Base-by-base conservation (phyloP, 2,329 filamentous ascomycete species). In the Sarocladium kiliense region DNA sequence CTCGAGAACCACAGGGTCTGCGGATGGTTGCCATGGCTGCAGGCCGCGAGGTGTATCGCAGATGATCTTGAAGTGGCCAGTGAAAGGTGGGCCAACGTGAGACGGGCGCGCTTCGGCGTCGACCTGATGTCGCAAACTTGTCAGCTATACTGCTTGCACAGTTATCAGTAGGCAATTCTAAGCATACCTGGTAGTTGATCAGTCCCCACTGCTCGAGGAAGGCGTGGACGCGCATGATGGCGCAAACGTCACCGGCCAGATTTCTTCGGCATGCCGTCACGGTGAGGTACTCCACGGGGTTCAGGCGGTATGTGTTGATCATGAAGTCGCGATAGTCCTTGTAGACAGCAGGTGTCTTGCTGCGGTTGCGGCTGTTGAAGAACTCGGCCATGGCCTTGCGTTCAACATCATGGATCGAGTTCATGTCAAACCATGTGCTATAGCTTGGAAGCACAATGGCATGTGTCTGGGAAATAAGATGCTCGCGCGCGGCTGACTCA, bases 281-380 rank as follows among this genome's bases (percentile, higher is more conserved):
- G 4, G 94, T 99, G 55, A 99, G 80, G 67, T 99, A 99, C 71
- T 99, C 94, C 54, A 91, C 82, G 4, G 94, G 94, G 68, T 97
- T 99, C 56, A 99, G 77, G 36, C 94, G 87, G 73, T 99, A 99
- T 14, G 94, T 97, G 76, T 99, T 99, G 76, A 99, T 91, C 94
- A 99, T 99, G 68, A 99, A 99, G 68, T 99, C 94, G 63, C 94
- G 87, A 73, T 99, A 99, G 68, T 99, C 94, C 74, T 97, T 97
- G 78, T 99, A 99, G 21, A 97, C 90, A 50, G 91, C 87, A 1
- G 91, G 88, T 0, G 94, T 99, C 76, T 99, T 99, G 84, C 94
- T 97, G 65, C 94, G 88, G 74, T 99, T 99, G 58, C 94, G 85
- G 71, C 86, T 93, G 76, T 99, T 99, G 82, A 99, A 99, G 75